Percentiles rank a stretch among this genome's conserved stretches.
Evolutionary conservation across 2,329 filamentous ascomycete genomes (phyloP).

Genomic region (Sarocladium kiliense): DNA sequence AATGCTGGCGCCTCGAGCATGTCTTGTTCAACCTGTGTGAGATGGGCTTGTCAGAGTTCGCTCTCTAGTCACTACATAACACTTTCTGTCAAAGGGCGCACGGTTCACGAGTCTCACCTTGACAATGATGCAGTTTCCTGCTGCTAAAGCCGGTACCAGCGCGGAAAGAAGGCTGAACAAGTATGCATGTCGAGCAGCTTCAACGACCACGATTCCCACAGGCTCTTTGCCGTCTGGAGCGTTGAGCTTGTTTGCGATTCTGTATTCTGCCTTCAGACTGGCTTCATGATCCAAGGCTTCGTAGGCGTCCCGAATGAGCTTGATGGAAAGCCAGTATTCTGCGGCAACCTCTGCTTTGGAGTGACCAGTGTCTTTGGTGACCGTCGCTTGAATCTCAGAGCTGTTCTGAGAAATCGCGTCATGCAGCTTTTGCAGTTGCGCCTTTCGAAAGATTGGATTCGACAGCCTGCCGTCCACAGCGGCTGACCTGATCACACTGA

Average conservation of each 20-base stretch:
- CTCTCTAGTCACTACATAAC: too few species aligned
- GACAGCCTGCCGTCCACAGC: neutral
- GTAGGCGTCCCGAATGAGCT: conserved; percentile 33
- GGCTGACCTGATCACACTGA: neutral
- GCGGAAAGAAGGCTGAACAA: conserved; percentile 21
- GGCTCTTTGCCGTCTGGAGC: neutral
- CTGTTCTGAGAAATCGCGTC: neutral
- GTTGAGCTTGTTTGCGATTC: conserved; percentile 12
- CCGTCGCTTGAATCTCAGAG: neutral
- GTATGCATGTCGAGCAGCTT: conserved; percentile 18
- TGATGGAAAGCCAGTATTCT: conserved; percentile 35
- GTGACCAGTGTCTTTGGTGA: neutral
- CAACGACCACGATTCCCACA: conserved; percentile 19
- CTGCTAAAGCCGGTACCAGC: conserved; percentile 20
- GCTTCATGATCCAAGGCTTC: conserved; percentile 26
- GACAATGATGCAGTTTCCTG: conserved; percentile 23
- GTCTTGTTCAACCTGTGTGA: neutral
- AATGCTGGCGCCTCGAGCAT: neutral
- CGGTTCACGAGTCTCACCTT: conserved; percentile 4
- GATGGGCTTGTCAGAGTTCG: too few species aligned
- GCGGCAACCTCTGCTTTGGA: conserved; percentile 20
- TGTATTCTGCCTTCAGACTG: conserved; percentile 18
- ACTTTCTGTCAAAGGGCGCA: too few species aligned
- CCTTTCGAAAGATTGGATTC: neutral
- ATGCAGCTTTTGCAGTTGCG: neutral